Base-by-base conservation (phyloP, 345 rosid species). In the Citrus inodora region DNA sequence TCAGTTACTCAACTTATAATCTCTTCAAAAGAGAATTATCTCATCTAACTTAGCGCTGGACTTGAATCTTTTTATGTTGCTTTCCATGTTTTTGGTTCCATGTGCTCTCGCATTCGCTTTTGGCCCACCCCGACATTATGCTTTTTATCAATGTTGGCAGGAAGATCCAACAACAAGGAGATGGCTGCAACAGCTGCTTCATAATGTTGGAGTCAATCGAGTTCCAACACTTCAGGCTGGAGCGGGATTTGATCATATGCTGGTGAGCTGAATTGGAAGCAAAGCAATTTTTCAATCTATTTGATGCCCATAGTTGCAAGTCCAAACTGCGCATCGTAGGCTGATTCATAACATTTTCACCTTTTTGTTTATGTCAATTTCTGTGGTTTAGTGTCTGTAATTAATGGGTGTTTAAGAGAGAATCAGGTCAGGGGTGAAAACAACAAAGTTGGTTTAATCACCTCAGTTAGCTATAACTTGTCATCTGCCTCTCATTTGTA, bases 161-260 rank as follows among this genome's bases (percentile, higher is more conserved):
- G 99, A 97, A 74, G 99, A 97, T 83, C 94, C 87, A 76, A 94
- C 94, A 4, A 90, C 98, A 9, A 94, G 97, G 86, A 85, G 92
- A 82, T 94, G 98, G 98, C 91, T 94, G 80, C 94, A 94, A 30
- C 99, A 94, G 82, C 77, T 97, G 88, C 97, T 97, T 81, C 88
- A 86, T 87, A 89, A 88, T 78, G 93, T 97, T 19, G 93, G 93
- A n/a, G 88, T 79, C 82, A 89, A 78, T 75, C 91, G 92, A 42
- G 90, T 92, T 32, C 90, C 97, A 0, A 68, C 87, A 21, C 91
- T 92, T 77, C 94, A 84, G 80, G 86, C 89, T 56, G 96, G 96
- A 22, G 86, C 80, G 17, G 97, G 93, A 71, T 94, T 94, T 58
- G 98, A 92, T 58, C 99, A 92, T 82, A 87, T 89, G 97, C 80